These are phyloP conservation scores for Flaveria floridana DNA, from an alignment of 140 eudicot genomes.

Conservation along the genomic window DNA sequence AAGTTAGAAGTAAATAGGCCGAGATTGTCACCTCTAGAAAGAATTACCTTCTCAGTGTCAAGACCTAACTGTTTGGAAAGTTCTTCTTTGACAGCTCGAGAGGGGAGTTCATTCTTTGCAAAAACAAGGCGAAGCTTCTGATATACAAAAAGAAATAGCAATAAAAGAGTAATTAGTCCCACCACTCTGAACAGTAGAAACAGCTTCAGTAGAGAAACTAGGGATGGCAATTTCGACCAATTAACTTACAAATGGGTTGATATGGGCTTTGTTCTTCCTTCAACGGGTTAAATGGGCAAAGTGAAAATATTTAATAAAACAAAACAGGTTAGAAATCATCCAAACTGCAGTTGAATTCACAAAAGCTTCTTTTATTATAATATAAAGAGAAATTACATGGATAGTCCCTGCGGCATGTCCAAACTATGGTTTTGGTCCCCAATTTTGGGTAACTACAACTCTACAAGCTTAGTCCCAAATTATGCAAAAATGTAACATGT, in stretches of 20 bases:
- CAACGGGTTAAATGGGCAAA: background rate
- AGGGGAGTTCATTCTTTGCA: slow-evolving; percentile 85
- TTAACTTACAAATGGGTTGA: background rate
- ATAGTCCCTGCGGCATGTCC: too few relatives aligned
- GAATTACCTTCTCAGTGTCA: slow-evolving; percentile 74
- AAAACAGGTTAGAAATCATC: background rate
- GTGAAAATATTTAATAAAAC: background rate
- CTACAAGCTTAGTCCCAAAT: too few relatives aligned
- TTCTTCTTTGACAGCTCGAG: slow-evolving; percentile 61
- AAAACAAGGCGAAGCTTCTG: slow-evolving; percentile 88
- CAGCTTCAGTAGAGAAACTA: background rate
- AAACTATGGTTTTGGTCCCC: too few relatives aligned
- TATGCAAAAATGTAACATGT: too few relatives aligned
- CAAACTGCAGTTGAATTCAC: background rate
- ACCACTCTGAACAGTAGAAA: background rate
- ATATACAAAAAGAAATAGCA: slow-evolving; percentile 13
- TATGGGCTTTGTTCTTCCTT: background rate
- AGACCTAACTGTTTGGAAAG: slow-evolving; percentile 78
- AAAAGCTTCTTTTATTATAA: background rate
- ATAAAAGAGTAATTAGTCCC: slow-evolving; percentile 16
- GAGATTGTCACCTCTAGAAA: slow-evolving; percentile 5
- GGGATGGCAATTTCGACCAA: background rate
- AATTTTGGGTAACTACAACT: too few relatives aligned
- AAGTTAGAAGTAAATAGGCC: background rate
- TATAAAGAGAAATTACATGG: background rate